Evolutionary conservation across 2,329 filamentous ascomycete species (phyloP), one percentile per base, ranked within the genome.

Genomic region (Talaromyces atroroseus): DNA sequence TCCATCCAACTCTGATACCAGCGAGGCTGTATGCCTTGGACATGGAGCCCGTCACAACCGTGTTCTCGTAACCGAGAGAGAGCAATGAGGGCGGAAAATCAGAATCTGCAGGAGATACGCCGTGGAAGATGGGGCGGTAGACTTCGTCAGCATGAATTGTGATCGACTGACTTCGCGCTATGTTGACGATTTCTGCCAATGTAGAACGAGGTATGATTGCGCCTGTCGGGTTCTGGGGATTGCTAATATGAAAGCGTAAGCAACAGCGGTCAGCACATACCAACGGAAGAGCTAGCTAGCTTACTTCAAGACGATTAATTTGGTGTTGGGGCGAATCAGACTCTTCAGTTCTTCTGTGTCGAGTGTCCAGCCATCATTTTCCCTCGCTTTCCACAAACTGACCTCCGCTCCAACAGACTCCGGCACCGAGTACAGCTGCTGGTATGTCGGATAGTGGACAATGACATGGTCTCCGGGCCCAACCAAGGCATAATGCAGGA

Each of bases 11-110:
- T 0, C 90, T 84, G 59, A 95, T 85, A 1, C 91, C 90, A 0
- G 90, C 89, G 4, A 96, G 75, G 2, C 88, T 84, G 72, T 90
- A 96, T 0, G 89, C 88, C 73, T 95, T 95, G 24, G 88, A 92
- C 77, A 95, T 83, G 18, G 88, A 92, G 14, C 90, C 87, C 0
- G 89, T 94, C 12, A 84, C 83, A 32, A 95, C 78, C 21, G 82
- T 81, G 56, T 85, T 86, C 2, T 81, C 74, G 71, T 95, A 94
- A 45, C 84, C 86, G 45, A 94, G 76, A 0, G 87, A 83, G 0
- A 91, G 77, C 11, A 86, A 78, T 0, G 89, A 90, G 0, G 88
- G 86, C 2, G 82, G 88, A 56, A 81, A 81, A 20, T 80, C 78
- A 3, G 72, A 63, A 57, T 81, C 77, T 32, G 78, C 69, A 0